Base-by-base conservation (phyloP, 2,329 filamentous ascomycete genomes). In the Calonectria multiphialidica region DNA sequence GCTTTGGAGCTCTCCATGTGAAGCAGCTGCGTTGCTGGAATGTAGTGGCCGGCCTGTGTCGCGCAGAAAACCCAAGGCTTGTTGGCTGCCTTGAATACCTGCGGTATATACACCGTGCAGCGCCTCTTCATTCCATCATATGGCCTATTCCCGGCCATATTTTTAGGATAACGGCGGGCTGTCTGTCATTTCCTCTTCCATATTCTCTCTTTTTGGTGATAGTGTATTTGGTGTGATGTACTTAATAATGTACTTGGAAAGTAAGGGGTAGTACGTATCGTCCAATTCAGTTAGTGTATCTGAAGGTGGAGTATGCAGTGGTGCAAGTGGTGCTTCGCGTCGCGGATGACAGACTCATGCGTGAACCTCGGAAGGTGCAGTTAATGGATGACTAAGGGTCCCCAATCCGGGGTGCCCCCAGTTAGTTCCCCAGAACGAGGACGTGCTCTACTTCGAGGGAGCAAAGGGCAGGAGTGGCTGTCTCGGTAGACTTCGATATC, bases 401-500 rank as follows among this genome's bases (percentile, higher is more conserved):
- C 63, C 40, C 30, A 21, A 44, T 57, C 69, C 49, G 40, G 57
- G 69, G 33, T 67, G 53, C 30, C 64, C 68, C 68, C 44, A 40
- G 53, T 37, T 61, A 23, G 44, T 66, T 53, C 66, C 30, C 21
- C 53, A 64, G 65, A 63, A 45, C 61, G 61, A 72, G 53, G 64
- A 69, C 59, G 64, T 66, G 68, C 71, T 63, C 45, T 35, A 50
- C 49, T 66, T 66, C 57, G 62, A 72, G 74, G 70, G 57, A 30
- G 28, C 40, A 57, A 72, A 68, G 68, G 71, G 44, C 2, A 3
- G 44, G 18, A 35, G 47, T 50, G 70, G 61, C 35, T 45, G 55
- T 65, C 61, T 62, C 47, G 44, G 67, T 73, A 67, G 62, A 66
- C 71, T 71, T 72, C 50, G 55, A 66, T 68, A 72, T 69, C 68